Conservation (phyloP, 345 rosid genomes). For the Populus alba region DNA sequence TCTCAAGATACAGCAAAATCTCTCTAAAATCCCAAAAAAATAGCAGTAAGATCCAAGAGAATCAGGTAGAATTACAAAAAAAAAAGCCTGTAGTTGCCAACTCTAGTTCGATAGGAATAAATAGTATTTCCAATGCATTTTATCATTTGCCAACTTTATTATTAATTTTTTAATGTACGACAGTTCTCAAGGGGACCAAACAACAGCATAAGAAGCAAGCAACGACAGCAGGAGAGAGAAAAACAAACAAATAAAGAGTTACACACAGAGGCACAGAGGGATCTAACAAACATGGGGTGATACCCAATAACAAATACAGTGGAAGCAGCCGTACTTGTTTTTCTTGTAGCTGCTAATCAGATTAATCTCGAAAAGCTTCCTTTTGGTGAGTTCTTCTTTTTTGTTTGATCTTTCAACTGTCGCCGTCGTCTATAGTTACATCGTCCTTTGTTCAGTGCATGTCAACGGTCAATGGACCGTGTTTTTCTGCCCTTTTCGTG, state of each 20-base stretch:
- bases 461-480: neutral
- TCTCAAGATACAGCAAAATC: too few species aligned
- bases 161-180: neutral
- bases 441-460: neutral
- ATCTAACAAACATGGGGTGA: conserved; percentile 44
- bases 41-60: too few species aligned
- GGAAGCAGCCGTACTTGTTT: conserved; percentile 14
- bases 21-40: too few species aligned
- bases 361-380: neutral
- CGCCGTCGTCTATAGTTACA: neutral
- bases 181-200: conserved; percentile 14
- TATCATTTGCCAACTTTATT: neutral
- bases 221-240: conserved; percentile 15
- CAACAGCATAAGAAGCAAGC: conserved; percentile 28
- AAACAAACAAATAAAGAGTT: conserved; percentile 1
- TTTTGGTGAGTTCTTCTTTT: conserved; percentile 19
- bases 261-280: conserved; percentile 13
- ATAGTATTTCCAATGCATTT: neutral
- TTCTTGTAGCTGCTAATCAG: neutral
- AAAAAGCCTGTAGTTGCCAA: too few species aligned
- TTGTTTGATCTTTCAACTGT: neutral
- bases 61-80: too few species aligned
- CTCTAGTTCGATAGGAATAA: too few species aligned
- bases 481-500: neutral
- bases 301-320: neutral